Evolutionary conservation across 1,284 basidiomycete genomes (phyloP).

Genomic region (Apiotrichum sp.): DNA sequence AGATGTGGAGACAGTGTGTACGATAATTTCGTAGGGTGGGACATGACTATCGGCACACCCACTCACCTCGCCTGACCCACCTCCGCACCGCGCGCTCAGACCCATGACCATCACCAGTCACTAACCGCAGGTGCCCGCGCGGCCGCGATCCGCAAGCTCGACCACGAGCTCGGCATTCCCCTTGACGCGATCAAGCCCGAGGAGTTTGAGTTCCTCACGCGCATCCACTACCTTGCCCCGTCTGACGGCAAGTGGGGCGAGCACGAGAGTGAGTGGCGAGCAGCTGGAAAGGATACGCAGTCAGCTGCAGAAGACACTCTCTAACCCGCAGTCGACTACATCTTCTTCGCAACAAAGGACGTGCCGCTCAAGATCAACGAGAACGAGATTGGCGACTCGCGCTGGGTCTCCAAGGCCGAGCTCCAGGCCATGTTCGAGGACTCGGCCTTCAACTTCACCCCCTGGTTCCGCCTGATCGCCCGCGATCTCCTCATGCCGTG

Average conservation of each 20-base stretch:
- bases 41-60: not conserved
- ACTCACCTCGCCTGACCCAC: not conserved
- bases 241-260: conserved; percentile 93
- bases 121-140: conserved; percentile 57
- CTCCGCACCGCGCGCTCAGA: too few species aligned
- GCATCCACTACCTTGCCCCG: conserved; percentile 96
- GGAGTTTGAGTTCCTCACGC: conserved; percentile 87
- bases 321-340: conserved; percentile 78
- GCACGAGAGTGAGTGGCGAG: conserved; percentile 73
- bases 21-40: too few species aligned
- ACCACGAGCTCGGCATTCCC: conserved; percentile 95
- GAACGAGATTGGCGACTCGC: conserved; percentile 88
- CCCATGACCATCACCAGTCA: too few species aligned
- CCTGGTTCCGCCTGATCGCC: conserved; percentile 99
- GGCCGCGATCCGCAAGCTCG: conserved; percentile 89
- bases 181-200: conserved; percentile 61
- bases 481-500: conserved; percentile 95
- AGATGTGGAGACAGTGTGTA: too few species aligned
- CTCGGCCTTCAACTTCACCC: conserved; percentile 77
- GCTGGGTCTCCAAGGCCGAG: conserved; percentile 87
- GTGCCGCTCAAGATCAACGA: conserved; percentile 76
- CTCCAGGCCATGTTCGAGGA: conserved; percentile 85
- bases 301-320: not conserved
- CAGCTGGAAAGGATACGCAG: too few species aligned
- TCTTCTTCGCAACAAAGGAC: conserved; percentile 86